Conservation (phyloP, 1,284 basidiomycete species). For the Pseudozyma sp. region DNA sequence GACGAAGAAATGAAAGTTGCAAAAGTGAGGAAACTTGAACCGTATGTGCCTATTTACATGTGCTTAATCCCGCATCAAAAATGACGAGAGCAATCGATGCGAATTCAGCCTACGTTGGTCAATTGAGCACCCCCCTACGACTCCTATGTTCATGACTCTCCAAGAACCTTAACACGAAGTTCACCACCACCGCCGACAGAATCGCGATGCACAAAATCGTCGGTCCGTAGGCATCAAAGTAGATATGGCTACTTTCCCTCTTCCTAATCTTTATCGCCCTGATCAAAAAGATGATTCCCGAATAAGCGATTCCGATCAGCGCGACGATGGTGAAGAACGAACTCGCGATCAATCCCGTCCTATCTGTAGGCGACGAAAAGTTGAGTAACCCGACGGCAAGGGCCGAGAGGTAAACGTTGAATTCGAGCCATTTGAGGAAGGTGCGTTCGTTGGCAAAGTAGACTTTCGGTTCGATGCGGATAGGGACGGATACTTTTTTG, state of each 20-base stretch:
- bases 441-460: slow-evolving; percentile 96
- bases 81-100: too few species aligned
- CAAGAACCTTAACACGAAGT: slow-evolving; percentile 61
- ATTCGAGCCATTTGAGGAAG: slow-evolving; percentile 82
- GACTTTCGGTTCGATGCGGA: slow-evolving; percentile 96
- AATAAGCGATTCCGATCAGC: slow-evolving; percentile 88
- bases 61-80: too few species aligned
- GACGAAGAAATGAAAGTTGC: too few species aligned
- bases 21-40: too few species aligned
- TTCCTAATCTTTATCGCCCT: slow-evolving; percentile 78
- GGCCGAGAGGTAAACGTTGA: slow-evolving; percentile 75
- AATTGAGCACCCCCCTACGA: slow-evolving; percentile 57
- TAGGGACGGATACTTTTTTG: slow-evolving; percentile 90
- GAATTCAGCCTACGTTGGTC: too few species aligned
- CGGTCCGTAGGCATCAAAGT: slow-evolving; percentile 67
- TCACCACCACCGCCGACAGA: slow-evolving; percentile 58
- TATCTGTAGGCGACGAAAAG: slow-evolving; percentile 82
- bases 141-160: slow-evolving; percentile 52
- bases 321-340: slow-evolving; percentile 88
- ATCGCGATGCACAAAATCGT: slow-evolving; percentile 62
- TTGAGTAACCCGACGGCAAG: slow-evolving; percentile 75
- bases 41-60: too few species aligned
- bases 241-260: slow-evolving; percentile 63
- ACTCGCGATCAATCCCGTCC: slow-evolving; percentile 83
- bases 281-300: slow-evolving; percentile 87